These are phyloP conservation scores for Torulaspora maleeae DNA, from an alignment of 805 yeast species.

Conservation along the genomic window DNA sequence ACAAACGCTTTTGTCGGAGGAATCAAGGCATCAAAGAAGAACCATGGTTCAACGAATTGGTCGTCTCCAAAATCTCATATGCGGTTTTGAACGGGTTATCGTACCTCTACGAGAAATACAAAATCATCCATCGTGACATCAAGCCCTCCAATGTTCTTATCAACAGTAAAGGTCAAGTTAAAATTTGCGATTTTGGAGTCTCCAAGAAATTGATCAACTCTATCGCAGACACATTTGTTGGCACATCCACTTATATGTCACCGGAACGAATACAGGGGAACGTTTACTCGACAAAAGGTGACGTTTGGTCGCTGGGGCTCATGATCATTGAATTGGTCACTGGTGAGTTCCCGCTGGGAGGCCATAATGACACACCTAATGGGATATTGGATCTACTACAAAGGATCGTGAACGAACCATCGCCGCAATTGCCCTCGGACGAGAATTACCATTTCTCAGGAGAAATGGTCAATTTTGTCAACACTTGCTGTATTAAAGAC, in stretches of 20 bases:
- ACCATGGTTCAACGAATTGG: conserved; percentile 44
- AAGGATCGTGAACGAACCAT: conserved; percentile 87
- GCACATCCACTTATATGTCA: conserved; percentile 95
- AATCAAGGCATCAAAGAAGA: conserved; percentile 8
- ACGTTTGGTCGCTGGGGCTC: conserved; percentile 94
- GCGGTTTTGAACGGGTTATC: conserved; percentile 76
- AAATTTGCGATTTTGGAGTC: conserved; percentile 96
- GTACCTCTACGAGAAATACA: conserved; percentile 75
- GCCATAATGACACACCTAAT: conserved; percentile 61
- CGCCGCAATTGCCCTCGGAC: conserved; percentile 61
- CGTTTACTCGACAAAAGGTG: conserved; percentile 89
- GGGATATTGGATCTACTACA: conserved; percentile 89
- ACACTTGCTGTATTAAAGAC: conserved; percentile 68
- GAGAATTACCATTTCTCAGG: conserved; percentile 34
- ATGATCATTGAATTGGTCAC: conserved; percentile 85
- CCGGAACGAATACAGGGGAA: conserved; percentile 97
- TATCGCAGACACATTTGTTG: conserved; percentile 95
- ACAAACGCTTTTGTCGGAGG: conserved; percentile 47
- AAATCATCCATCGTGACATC: conserved; percentile 92
- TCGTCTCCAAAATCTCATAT: conserved; percentile 67
- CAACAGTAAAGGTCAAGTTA: conserved; percentile 80
- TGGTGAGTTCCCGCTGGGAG: conserved; percentile 72
- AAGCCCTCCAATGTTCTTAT: conserved; percentile 92
- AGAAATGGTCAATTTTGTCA: conserved; percentile 63
- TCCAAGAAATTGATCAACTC: conserved; percentile 88